These are phyloP conservation scores for Amanita subjunquillea DNA, from an alignment of 768 basidiomycete species.

Conservation along the genomic window DNA sequence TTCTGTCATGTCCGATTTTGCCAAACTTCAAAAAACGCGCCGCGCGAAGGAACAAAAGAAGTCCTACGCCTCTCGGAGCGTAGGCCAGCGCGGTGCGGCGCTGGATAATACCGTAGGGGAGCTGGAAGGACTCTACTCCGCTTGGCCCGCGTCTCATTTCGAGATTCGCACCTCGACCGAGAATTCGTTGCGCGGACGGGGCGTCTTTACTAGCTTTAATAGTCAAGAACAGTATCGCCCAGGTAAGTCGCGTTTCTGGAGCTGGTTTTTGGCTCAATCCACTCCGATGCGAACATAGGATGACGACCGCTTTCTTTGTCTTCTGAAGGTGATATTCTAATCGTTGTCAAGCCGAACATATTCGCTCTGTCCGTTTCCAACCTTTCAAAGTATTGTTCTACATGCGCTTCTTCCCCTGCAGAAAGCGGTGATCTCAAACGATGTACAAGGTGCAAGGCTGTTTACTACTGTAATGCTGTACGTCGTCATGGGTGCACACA, in stretches of 20 bases:
- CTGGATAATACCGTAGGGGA: neutral
- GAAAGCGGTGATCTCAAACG: conserved; percentile 35
- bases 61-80: conserved; percentile 19
- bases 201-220: neutral
- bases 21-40: conserved; percentile 21
- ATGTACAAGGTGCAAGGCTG: conserved; percentile 61
- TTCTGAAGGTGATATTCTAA: conserved; percentile 44
- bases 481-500: conserved; percentile 15
- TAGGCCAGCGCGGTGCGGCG: neutral
- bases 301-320: conserved; percentile 1
- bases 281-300: neutral
- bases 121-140: neutral
- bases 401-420: conserved; percentile 38
- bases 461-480: conserved; percentile 74
- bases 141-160: neutral
- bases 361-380: conserved; percentile 54
- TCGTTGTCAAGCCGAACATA: conserved; percentile 50
- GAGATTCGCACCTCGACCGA: neutral
- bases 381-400: conserved; percentile 58
- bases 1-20: conserved; percentile 22
- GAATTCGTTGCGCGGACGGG: neutral
- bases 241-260: neutral
- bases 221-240: neutral
- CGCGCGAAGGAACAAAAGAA: conserved; percentile 14
- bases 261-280: neutral